Percentiles rank a stretch among this genome's conserved stretches.
Conservation (phyloP, 331 rosid species). For the Stylosanthes scabra region DNA sequence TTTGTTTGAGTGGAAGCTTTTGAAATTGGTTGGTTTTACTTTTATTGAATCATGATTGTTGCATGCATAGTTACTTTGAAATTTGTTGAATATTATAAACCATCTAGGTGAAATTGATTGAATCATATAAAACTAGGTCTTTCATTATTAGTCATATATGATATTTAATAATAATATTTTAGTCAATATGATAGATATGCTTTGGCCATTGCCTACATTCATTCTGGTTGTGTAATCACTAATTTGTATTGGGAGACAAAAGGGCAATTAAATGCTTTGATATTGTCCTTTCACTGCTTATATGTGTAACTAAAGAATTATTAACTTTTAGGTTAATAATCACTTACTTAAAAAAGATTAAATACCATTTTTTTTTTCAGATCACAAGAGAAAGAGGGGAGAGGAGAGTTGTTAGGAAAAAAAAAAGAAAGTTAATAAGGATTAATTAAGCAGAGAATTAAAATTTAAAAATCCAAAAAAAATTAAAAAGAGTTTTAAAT, state of each 20-base stretch:
- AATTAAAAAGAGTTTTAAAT: too few species aligned
- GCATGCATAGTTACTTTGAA: not conserved
- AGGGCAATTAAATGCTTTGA: not conserved
- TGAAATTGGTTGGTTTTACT: not conserved
- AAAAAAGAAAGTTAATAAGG: too few species aligned
- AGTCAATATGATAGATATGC: not conserved
- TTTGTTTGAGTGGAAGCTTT: not conserved
- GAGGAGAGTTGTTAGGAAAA: too few species aligned
- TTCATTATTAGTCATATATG: not conserved
- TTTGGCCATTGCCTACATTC: not conserved
- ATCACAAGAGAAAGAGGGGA: too few species aligned
- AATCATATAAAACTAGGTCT: not conserved
- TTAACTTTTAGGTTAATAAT: too few species aligned
- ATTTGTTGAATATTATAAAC: not conserved
- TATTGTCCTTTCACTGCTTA: not conserved
- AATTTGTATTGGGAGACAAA: not conserved
- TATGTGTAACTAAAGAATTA: too few species aligned
- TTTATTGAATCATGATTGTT: slow-evolving; percentile 12
- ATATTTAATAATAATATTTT: too few species aligned
- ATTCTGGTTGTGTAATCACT: not conserved
- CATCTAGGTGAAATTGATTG: slow-evolving; percentile 4
- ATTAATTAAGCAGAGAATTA: too few species aligned
- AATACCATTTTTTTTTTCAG: too few species aligned
- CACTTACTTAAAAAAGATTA: too few species aligned
- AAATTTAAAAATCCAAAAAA: too few species aligned